Percentiles rank a stretch among this genome's conserved stretches.
Conservation (phyloP, 2,329 filamentous ascomycete genomes). For the Colletotrichum eleusines region DNA sequence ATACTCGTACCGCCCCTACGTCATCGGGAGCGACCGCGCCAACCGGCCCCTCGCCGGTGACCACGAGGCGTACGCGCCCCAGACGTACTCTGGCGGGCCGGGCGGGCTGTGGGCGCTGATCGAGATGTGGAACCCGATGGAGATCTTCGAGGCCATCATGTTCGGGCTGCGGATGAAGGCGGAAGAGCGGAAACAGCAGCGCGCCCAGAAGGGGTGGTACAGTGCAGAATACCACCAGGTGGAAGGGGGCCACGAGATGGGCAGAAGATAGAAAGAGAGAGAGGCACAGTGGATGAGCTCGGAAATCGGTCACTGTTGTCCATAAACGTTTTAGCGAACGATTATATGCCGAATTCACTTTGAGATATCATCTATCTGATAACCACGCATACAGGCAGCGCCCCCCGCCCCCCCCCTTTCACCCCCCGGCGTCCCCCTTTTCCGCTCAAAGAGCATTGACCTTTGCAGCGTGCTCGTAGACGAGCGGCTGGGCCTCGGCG, state of each 20-base stretch:
- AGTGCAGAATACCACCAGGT: not conserved
- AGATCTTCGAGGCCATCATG: slow-evolving; percentile 25
- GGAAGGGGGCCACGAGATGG: not conserved
- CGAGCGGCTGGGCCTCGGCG: slow-evolving; percentile 57
- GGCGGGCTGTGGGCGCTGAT: slow-evolving; percentile 41
- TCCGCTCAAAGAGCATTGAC: slow-evolving; percentile 48
- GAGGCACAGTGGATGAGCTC: not conserved
- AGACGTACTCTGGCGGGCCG: slow-evolving; percentile 44
- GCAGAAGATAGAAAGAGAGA: not conserved
- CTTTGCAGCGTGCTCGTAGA: slow-evolving; percentile 58
- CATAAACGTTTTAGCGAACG: not conserved
- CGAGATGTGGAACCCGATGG: slow-evolving; percentile 34
- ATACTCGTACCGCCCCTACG: slow-evolving; percentile 44
- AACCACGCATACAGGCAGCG: not conserved
- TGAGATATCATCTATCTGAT: too few relatives aligned
- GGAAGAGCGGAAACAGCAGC: slow-evolving; percentile 21
- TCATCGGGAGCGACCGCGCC: slow-evolving; percentile 36
- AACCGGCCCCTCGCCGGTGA: slow-evolving; percentile 32
- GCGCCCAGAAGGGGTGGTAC: not conserved
- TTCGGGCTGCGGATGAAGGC: slow-evolving; percentile 37
- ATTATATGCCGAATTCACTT: not conserved
- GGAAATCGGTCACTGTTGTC: not conserved
- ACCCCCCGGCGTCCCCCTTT: too few relatives aligned
- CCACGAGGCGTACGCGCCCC: slow-evolving; percentile 34
- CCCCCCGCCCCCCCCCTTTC: too few relatives aligned